Conservation (phyloP, 164 flowering plant species). For the Kingdonia uniflora region DNA sequence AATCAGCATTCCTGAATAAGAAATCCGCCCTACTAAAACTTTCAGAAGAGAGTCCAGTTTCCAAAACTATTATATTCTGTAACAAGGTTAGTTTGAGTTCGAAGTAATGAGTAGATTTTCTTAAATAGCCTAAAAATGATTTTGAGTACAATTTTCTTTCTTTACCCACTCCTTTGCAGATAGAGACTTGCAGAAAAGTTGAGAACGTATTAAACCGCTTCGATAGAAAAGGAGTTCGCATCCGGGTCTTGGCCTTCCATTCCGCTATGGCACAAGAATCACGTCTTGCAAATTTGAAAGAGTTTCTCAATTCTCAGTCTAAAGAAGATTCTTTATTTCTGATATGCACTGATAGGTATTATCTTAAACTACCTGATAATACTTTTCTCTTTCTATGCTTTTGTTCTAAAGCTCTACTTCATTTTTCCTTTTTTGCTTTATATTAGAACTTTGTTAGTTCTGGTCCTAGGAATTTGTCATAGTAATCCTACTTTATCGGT, state of each 20-base stretch:
- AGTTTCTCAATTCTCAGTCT: conserved; percentile 38
- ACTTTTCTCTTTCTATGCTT: neutral
- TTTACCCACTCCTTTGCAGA: conserved; percentile 39
- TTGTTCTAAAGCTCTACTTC: too few species aligned
- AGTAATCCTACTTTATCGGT: too few species aligned
- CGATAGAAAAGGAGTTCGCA: conserved; percentile 50
- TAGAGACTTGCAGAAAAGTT: conserved; percentile 93
- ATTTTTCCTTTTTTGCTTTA: too few species aligned
- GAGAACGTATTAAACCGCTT: conserved; percentile 71
- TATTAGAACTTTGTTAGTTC: too few species aligned
- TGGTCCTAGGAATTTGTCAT: too few species aligned
- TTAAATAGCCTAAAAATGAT: neutral
- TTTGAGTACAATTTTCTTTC: neutral
- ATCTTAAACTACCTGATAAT: neutral
- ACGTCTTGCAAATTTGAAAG: conserved; percentile 65
- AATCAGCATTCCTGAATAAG: conserved; percentile 83
- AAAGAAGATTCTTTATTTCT: conserved; percentile 41
- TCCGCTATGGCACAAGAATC: conserved; percentile 74
- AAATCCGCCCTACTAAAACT: conserved; percentile 71
- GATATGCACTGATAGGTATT: conserved; percentile 94
- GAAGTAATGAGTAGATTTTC: neutral
- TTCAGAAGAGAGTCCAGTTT: conserved; percentile 52
- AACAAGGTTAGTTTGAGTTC: conserved; percentile 53
- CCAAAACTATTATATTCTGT: conserved; percentile 82
- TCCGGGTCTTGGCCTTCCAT: conserved; percentile 77